phyloP scores from a whole-genome alignment of 768 basidiomycete genomes.

The Kwoniella newhampshirensis region DNA sequence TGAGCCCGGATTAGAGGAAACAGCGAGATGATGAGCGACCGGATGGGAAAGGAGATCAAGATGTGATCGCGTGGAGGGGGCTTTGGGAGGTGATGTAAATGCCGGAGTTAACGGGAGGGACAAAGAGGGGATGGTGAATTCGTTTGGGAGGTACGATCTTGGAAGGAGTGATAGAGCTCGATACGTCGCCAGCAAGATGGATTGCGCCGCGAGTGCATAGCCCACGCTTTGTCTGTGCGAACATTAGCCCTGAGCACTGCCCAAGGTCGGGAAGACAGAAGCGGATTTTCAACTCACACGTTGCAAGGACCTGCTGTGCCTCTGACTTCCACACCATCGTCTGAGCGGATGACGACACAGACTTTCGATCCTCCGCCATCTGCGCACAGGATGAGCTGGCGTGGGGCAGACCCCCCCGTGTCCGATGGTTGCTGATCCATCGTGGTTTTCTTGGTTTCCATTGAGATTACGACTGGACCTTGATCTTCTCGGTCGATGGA shows the following conservation, averaged over 20 bases:
- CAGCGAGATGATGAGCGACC: background rate
- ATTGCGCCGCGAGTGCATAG: slow-evolving; percentile 21
- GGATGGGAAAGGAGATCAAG: background rate
- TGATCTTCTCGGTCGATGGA: too few relatives aligned
- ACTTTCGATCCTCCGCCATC: slow-evolving; percentile 51
- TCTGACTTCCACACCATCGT: slow-evolving; percentile 28
- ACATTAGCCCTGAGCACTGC: background rate
- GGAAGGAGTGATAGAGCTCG: slow-evolving; percentile 40
- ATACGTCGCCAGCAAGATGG: slow-evolving; percentile 39
- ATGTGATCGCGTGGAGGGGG: background rate
- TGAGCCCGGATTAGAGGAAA: background rate
- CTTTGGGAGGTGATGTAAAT: too few relatives aligned
- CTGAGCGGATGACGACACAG: slow-evolving; percentile 33
- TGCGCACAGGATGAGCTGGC: slow-evolving; percentile 40
- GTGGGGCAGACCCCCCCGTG: too few relatives aligned
- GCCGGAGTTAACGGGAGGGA: background rate
- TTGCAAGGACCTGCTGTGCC: slow-evolving; percentile 48
- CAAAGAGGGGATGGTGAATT: slow-evolving; percentile 3
- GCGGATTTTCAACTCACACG: slow-evolving; percentile 36
- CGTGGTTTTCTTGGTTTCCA: too few relatives aligned
- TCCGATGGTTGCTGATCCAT: too few relatives aligned
- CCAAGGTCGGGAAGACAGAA: background rate
- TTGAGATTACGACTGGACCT: too few relatives aligned
- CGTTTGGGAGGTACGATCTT: slow-evolving; percentile 17
- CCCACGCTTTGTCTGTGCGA: slow-evolving; percentile 43